Base-by-base conservation (phyloP, 441 rosid species). In the Croton laevigatus region DNA sequence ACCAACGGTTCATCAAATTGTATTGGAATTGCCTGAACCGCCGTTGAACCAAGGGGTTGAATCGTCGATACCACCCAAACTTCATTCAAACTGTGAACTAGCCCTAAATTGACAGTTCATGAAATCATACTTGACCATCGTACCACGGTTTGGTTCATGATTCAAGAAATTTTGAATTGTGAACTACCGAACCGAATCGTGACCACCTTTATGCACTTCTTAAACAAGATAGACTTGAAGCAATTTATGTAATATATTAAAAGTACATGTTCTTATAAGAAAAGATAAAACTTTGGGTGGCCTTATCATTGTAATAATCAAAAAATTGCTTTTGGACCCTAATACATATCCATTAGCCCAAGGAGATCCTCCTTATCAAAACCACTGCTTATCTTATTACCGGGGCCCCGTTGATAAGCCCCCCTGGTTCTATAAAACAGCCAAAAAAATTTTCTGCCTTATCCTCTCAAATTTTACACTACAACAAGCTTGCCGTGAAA, bases 221-320 rank as follows among this genome's bases (percentile, higher is more conserved):
- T 27, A 27, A 27, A 27, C 2, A 27, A 27, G 32, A 27, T 1
- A 27, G 32, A 27, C 32, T 27, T 27, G 32, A 27, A 52, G 6
- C 9, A 45, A 53, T 59, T 10, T 6, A 14, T 16, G 57, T 40
- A 22, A 58, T 48, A 58, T 48, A 66, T 48, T 8, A 3, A 53
- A 68, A 17, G 36, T 57, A 10, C 46, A 45, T 6, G 73, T 74
- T 70, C 70, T 69, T 63, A 69, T 69, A 69, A 19, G 10, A 65
- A 64, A 75, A 32, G 36, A 23, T 14, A 34, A 37, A 23, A 36
- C 14, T 5, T 20, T 13, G 7, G 17, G 0, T 44, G 70, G 62
- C 38, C 73, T 74, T 74, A 74, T 74, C 77, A 68, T 37, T 68
- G 59, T 44, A 68, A 68, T 74, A 74, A 62, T 27, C 32, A 27